Evolutionary conservation across 495 filamentous ascomycete genomes (phyloP).

Genomic region (Chaetomium fimeti): DNA sequence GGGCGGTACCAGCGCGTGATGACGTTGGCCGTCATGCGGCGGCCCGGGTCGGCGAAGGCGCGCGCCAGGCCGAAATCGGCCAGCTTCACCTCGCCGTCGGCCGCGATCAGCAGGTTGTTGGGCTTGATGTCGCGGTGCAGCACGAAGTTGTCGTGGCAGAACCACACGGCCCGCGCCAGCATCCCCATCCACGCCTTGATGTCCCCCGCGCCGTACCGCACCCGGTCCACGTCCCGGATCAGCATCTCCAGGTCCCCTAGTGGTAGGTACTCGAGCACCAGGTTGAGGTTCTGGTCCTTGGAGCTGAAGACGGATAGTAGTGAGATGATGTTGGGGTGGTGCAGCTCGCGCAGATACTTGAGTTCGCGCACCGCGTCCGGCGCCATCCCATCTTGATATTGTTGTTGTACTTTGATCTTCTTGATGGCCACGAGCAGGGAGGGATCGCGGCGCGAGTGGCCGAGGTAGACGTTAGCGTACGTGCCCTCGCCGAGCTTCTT

Average conservation of each 20-base stretch:
- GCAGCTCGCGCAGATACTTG: slow-evolving; percentile 91
- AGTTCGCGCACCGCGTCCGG: slow-evolving; percentile 95
- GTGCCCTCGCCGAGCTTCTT: slow-evolving; percentile 90
- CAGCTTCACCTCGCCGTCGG: slow-evolving; percentile 88
- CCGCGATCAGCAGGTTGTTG: slow-evolving; percentile 93
- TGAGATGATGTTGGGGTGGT: slow-evolving; percentile 91
- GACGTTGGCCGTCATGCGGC: slow-evolving; percentile 87
- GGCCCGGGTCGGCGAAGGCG: slow-evolving; percentile 82
- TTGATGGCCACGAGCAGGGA: slow-evolving; percentile 84
- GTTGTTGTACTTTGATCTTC: slow-evolving; percentile 92
- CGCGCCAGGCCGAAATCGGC: slow-evolving; percentile 97
- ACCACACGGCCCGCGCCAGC: slow-evolving; percentile 90
- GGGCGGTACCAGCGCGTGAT: slow-evolving; percentile 97
- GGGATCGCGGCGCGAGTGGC: slow-evolving; percentile 67
- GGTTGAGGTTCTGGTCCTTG: slow-evolving; percentile 85
- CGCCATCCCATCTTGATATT: slow-evolving; percentile 77
- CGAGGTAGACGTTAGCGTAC: slow-evolving; percentile 92
- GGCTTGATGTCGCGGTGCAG: slow-evolving; percentile 99
- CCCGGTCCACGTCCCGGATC: slow-evolving; percentile 72
- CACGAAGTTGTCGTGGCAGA: slow-evolving; percentile 92
- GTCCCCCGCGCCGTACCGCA: slow-evolving; percentile 69
- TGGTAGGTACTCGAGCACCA: slow-evolving; percentile 91
- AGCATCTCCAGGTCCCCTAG: slow-evolving; percentile 89
- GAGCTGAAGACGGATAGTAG: slow-evolving; percentile 88
- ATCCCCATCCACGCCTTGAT: slow-evolving; percentile 99